Evolutionary conservation across 495 filamentous ascomycete genomes (phyloP).

Genomic region (Baudoinia panamericana): DNA sequence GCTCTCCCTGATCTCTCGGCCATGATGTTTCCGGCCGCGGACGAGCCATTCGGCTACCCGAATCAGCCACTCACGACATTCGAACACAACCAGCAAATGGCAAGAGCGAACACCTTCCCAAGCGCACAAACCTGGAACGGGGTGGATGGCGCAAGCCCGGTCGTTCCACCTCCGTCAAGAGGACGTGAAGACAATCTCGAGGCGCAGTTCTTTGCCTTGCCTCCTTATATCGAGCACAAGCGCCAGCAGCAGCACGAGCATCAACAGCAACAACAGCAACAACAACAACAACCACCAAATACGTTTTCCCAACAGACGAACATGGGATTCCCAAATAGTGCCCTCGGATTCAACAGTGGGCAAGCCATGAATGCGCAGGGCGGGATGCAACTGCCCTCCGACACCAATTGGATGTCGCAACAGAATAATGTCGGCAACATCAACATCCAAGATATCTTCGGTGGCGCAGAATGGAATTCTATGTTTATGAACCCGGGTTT

Average conservation of each 20-base stretch:
- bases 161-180: conserved; percentile 1
- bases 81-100: conserved; percentile 35
- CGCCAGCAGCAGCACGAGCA: conserved; percentile 13
- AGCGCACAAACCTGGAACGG: neutral
- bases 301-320: neutral
- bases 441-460: conserved; percentile 29
- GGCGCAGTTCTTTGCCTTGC: conserved; percentile 42
- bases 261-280: conserved; percentile 4
- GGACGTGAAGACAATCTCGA: conserved; percentile 35
- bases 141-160: conserved; percentile 2
- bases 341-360: no score
- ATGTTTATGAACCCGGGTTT: conserved; percentile 16
- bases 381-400: neutral
- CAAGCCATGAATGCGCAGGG: conserved; percentile 4
- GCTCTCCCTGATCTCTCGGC: conserved; percentile 60
- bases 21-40: conserved; percentile 84
- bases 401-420: neutral
- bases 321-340: no score
- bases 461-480: conserved; percentile 23
- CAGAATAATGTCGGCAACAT: conserved; percentile 15
- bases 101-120: conserved; percentile 13
- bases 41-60: conserved; percentile 74
- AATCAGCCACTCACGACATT: conserved; percentile 64
- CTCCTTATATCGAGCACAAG: conserved; percentile 40
- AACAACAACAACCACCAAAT: no score